These are phyloP conservation scores for Pleurotus salmoneostramineus DNA, from an alignment of 768 basidiomycete species.

Conservation along the genomic window DNA sequence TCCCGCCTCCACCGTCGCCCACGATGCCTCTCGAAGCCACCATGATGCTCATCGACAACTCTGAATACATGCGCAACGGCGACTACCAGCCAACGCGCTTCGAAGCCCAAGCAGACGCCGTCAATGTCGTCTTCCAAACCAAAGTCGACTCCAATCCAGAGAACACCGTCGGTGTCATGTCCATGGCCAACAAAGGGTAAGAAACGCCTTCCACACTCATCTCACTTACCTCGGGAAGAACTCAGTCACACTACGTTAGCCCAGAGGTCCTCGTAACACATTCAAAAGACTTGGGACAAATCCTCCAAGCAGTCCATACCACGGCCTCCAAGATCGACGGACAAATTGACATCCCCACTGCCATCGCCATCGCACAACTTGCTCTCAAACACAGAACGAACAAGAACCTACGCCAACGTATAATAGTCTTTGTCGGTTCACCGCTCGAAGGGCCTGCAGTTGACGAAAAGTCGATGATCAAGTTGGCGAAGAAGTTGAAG, in stretches of 20 bases:
- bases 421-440: conserved; percentile 91
- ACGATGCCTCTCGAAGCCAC: conserved; percentile 96
- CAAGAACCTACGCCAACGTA: conserved; percentile 95
- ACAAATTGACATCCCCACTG: conserved; percentile 80
- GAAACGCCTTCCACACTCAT: conserved; percentile 15
- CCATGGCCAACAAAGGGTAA: conserved; percentile 95
- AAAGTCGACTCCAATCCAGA: conserved; percentile 97
- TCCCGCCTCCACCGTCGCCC: conserved; percentile 15
- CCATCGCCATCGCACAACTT: conserved; percentile 91
- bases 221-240: not conserved
- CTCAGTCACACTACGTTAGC: conserved; percentile 32
- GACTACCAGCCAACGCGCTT: conserved; percentile 87
- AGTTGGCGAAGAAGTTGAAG: conserved; percentile 95
- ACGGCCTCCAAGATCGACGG: conserved; percentile 76
- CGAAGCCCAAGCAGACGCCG: conserved; percentile 88
- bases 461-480: conserved; percentile 77
- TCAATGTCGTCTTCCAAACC: conserved; percentile 83
- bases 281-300: conserved; percentile 91
- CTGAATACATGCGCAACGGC: conserved; percentile 95
- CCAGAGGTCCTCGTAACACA: conserved; percentile 97
- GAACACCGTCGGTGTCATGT: conserved; percentile 96
- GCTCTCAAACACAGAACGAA: conserved; percentile 97
- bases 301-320: conserved; percentile 74
- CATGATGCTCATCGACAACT: conserved; percentile 97
- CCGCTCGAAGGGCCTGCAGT: conserved; percentile 71